phyloP scores from a whole-genome alignment of 1,139 yeast genomes.

The Pichia sp. region DNA sequence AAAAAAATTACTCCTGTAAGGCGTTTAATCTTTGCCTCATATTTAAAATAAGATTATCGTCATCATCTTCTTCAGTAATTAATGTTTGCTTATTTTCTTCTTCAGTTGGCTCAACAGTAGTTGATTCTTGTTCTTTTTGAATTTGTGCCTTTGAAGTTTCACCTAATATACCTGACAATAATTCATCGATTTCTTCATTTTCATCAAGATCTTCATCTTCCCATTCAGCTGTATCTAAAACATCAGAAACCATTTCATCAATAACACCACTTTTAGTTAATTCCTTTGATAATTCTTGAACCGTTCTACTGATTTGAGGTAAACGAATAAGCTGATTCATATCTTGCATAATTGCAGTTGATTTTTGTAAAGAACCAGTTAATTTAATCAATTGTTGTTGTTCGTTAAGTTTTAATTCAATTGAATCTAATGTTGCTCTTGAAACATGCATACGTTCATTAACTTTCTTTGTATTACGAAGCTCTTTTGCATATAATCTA shows the following conservation, averaged over 20 bases:
- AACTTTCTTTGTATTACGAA: slow-evolving; percentile 69
- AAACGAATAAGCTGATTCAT: slow-evolving; percentile 72
- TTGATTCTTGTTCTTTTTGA: neutral
- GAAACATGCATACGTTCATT: slow-evolving; percentile 69
- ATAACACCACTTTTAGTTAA: slow-evolving; percentile 87
- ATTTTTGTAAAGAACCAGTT: slow-evolving; percentile 73
- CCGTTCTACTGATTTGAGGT: slow-evolving; percentile 77
- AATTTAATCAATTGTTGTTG: slow-evolving; percentile 82
- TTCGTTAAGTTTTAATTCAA: slow-evolving; percentile 84
- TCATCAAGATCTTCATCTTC: slow-evolving; percentile 60
- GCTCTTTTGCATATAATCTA: slow-evolving; percentile 72
- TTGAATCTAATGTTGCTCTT: slow-evolving; percentile 79
- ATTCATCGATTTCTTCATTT: slow-evolving; percentile 54
- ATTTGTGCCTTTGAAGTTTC: neutral
- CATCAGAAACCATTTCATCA: slow-evolving; percentile 92
- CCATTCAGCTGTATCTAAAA: slow-evolving; percentile 69
- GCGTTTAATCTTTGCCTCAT: slow-evolving; percentile 90
- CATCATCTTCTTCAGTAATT: slow-evolving; percentile 52
- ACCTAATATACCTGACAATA: slow-evolving; percentile 43
- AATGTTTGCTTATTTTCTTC: slow-evolving; percentile 20
- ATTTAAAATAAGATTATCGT: slow-evolving; percentile 60
- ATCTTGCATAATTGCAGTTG: slow-evolving; percentile 81
- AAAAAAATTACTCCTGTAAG: slow-evolving; percentile 50
- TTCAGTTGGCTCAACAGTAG: slow-evolving; percentile 18
- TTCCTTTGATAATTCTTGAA: slow-evolving; percentile 83